Conservation (phyloP, 2,329 filamentous ascomycete species). For the Pestalotiopsis sp. region DNA sequence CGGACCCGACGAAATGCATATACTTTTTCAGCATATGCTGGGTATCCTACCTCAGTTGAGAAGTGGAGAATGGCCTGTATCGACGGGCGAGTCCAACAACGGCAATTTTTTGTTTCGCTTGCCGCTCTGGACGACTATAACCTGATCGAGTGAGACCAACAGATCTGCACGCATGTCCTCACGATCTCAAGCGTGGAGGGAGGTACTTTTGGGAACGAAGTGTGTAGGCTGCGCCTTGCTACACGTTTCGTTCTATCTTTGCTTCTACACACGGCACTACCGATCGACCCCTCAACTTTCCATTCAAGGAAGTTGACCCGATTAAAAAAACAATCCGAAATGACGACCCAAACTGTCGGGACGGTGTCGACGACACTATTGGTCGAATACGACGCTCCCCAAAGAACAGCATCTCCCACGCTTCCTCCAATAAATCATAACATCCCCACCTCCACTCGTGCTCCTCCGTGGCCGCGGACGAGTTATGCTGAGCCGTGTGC, state of each 20-base stretch:
- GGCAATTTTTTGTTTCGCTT: no score
- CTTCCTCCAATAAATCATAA: neutral
- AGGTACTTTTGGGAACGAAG: neutral
- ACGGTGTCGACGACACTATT: neutral
- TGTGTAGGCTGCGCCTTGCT: neutral
- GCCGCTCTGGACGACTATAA: no score
- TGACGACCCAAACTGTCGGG: slow-evolving; percentile 2
- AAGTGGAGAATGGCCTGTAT: no score
- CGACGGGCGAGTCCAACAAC: no score
- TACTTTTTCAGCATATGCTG: no score
- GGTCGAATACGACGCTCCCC: neutral
- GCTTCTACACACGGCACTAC: slow-evolving; percentile 2
- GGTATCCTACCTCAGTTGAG: no score
- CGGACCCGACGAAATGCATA: no score
- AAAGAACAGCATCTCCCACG: neutral
- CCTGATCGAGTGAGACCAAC: no score
- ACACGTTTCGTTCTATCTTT: neutral
- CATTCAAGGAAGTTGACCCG: slow-evolving; percentile 6
- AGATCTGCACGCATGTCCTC: no score
- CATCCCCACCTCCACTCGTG: neutral
- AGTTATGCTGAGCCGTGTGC: neutral
- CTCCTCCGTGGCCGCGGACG: neutral
- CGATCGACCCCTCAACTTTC: neutral
- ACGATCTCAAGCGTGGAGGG: no score
- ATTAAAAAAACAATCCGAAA: slow-evolving; percentile 3